Base-by-base conservation (phyloP, 345 rosid genomes). In the Capsella bursapastoris region DNA sequence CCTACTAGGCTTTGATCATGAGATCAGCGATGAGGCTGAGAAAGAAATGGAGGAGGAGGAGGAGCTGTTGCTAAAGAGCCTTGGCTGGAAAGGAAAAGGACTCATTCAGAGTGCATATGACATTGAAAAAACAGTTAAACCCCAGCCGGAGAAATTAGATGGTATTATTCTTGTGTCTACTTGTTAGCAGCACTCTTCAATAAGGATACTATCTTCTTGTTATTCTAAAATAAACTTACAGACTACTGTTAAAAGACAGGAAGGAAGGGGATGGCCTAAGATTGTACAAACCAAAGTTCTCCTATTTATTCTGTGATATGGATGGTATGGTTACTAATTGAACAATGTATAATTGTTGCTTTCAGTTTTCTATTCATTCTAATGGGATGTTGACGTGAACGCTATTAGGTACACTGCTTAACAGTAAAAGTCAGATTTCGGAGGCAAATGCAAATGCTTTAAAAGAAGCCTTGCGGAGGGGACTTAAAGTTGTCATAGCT, bases 11-110 rank as follows among this genome's bases (percentile, higher is more conserved):
- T 95, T 95, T 79, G 99, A 92, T 87, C 99, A 92, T 76, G 99
- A 95, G 82, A 73, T 95, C 53, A 86, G 97, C 14, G 93, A 90
- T 52, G 96, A 88, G 75, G 99, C 97, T 59, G 97, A 95, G 83
- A 81, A 82, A 80, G 97, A 95, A 83, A 95, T 92, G 99, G 97
- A 92, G 81, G 82, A 87, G 79, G 92, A 86, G 73, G 99, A 95
- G 77, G 91, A 84, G 79, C 59, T 78, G 66, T 85, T 95, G 77
- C 74, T 92, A 56, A 84, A 86, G 72, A 85, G 84, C 76, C 97
- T 95, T 64, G 96, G 93, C 31, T 92, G 99, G 99, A 89, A 83
- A 72, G 99, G 97, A 40, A 95, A 95, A 80, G 97, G 99, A 70
- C 81, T 95, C 40, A 92, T 95, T 82, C 89, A 86, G 69, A 85